A percentile compares a stretch with the other conserved stretches of the same genome.
phyloP scores from a whole-genome alignment of 2,329 filamentous ascomycete genomes.

The Botrytis paeoniae region DNA sequence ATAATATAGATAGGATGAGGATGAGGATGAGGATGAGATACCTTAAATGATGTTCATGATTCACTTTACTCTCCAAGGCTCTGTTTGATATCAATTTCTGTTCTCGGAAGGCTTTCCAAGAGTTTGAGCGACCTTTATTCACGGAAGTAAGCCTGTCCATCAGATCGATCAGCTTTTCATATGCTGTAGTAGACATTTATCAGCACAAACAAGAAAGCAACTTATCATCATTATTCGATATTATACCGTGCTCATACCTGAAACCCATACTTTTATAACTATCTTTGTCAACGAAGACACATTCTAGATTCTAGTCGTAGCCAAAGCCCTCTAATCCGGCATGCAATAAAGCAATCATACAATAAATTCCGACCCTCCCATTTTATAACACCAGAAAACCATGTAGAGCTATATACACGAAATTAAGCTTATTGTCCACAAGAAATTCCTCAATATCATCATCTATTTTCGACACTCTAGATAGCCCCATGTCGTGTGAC shows the following conservation, averaged over 20 bases:
- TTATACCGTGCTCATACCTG: background rate
- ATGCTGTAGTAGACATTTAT: too few species aligned
- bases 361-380: background rate
- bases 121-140: too few species aligned
- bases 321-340: background rate
- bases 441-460: too few species aligned
- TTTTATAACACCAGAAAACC: background rate
- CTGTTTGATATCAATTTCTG: background rate
- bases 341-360: background rate
- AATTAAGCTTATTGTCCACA: too few species aligned
- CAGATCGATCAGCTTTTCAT: too few species aligned
- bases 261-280: background rate
- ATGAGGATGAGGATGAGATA: conserved; percentile 2
- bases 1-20: background rate
- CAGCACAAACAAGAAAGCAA: too few species aligned
- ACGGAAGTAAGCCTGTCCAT: too few species aligned
- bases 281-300: background rate
- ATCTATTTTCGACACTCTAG: background rate
- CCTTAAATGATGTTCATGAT: background rate
- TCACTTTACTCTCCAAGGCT: too few species aligned
- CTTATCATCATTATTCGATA: background rate
- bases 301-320: background rate
- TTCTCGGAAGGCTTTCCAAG: background rate
- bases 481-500: background rate
- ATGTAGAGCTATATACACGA: background rate